Conservation (phyloP, 2,329 filamentous ascomycete species). For the Alternaria arborescens region DNA sequence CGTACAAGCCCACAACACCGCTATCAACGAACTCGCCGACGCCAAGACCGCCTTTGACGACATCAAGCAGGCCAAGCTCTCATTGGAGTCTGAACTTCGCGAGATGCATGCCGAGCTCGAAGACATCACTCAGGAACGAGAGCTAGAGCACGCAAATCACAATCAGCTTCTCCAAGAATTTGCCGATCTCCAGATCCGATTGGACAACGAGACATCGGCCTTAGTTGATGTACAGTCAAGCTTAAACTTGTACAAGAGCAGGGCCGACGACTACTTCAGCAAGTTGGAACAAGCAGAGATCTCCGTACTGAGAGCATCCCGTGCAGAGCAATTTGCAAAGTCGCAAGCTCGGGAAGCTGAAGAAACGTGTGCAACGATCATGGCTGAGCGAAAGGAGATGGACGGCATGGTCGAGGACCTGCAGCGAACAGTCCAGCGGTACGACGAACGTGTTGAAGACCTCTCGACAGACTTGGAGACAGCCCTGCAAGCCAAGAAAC, state of each 20-base stretch:
- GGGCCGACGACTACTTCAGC: slow-evolving; percentile 95
- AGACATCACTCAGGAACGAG: slow-evolving; percentile 78
- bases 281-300: slow-evolving; percentile 98
- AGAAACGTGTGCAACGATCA: slow-evolving; percentile 86
- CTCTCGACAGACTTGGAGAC: slow-evolving; percentile 87
- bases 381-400: slow-evolving; percentile 91
- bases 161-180: slow-evolving; percentile 91
- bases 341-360: slow-evolving; percentile 89
- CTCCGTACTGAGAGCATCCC: slow-evolving; percentile 86
- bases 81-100: slow-evolving; percentile 84
- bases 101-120: slow-evolving; percentile 84
- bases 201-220: slow-evolving; percentile 88
- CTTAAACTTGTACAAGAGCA: slow-evolving; percentile 86
- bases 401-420: slow-evolving; percentile 87
- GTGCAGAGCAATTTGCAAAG: slow-evolving; percentile 94
- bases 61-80: slow-evolving; percentile 80
- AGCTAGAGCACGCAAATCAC: slow-evolving; percentile 88
- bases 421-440: slow-evolving; percentile 85
- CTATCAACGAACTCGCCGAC: slow-evolving; percentile 83
- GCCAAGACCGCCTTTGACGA: slow-evolving; percentile 88
- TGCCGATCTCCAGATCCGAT: slow-evolving; percentile 88
- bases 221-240: slow-evolving; percentile 84
- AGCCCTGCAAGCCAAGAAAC: slow-evolving; percentile 87
- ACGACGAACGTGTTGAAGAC: slow-evolving; percentile 92
- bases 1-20: slow-evolving; percentile 84